Conservation (phyloP, 805 yeast species). For the Wickerhamomyces bovis region DNA sequence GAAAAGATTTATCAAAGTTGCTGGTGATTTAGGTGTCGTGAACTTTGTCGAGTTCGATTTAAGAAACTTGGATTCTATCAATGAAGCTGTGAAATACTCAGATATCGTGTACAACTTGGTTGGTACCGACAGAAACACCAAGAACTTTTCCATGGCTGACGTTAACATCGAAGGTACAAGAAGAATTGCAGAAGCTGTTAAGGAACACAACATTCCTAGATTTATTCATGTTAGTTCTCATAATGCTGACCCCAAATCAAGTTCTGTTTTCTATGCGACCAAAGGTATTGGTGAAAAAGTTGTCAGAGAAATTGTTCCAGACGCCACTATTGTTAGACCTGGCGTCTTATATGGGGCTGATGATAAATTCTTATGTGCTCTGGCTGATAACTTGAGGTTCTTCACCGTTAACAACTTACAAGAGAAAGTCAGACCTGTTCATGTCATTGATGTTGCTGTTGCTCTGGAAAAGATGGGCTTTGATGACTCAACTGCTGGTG, state of each 20-base stretch:
- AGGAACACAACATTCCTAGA: constrained; percentile 66
- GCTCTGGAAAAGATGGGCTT: constrained; percentile 75
- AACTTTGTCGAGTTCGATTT: constrained; percentile 79
- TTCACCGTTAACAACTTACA: constrained; percentile 62
- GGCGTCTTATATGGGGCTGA: constrained; percentile 73
- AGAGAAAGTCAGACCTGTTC: constrained; percentile 64
- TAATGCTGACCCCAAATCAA: constrained; percentile 63
- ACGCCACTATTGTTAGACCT: constrained; percentile 81
- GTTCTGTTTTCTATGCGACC: constrained; percentile 68
- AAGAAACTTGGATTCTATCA: constrained; percentile 68
- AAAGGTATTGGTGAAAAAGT: constrained; percentile 74
- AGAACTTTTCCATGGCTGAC: constrained; percentile 78
- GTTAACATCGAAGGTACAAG: constrained; percentile 74
- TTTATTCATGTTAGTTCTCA: constrained; percentile 74
- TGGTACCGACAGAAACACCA: constrained; percentile 71
- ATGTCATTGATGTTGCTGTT: constrained; percentile 69
- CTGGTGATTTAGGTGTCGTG: constrained; percentile 85
- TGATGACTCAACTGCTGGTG: constrained; percentile 76
- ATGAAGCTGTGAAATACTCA: constrained; percentile 70
- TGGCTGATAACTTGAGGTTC: constrained; percentile 51
- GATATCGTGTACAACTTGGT: constrained; percentile 79
- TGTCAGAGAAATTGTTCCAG: constrained; percentile 63
- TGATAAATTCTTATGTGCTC: constrained; percentile 58
- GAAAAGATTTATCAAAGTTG: constrained; percentile 70
- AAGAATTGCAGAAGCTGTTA: constrained; percentile 68